A percentile compares a stretch with the other conserved stretches of the same genome.
These are phyloP conservation scores for Teunomyces lycoperdinae DNA, from an alignment of 805 yeast genomes.

Conservation along the genomic window DNA sequence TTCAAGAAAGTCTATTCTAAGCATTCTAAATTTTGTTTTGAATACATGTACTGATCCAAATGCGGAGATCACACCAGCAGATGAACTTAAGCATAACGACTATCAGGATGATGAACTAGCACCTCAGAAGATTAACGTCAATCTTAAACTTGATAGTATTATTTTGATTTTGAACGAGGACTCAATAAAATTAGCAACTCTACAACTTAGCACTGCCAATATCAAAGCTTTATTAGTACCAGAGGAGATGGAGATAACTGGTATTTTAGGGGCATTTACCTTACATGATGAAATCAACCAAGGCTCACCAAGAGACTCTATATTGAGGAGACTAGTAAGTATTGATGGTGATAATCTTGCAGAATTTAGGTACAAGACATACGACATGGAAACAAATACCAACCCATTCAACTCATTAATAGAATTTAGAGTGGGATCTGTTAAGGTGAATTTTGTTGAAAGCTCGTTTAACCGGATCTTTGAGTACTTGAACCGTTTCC, in stretches of 20 bases:
- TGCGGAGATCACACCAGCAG: constrained; percentile 64
- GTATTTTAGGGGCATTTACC: constrained; percentile 75
- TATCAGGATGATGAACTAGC: constrained; percentile 54
- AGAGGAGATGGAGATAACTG: constrained; percentile 68
- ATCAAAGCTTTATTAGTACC: constrained; percentile 66
- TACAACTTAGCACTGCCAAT: constrained; percentile 71
- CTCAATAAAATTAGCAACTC: constrained; percentile 74
- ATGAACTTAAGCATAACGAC: constrained; percentile 64
- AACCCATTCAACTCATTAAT: constrained; percentile 54
- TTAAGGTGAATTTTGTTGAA: constrained; percentile 76
- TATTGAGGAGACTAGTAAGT: constrained; percentile 61
- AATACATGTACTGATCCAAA: constrained; percentile 87
- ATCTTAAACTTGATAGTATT: constrained; percentile 68
- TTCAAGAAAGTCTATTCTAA: constrained; percentile 73
- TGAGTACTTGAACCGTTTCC: constrained; percentile 68
- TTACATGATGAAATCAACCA: constrained; percentile 74
- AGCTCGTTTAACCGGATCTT: constrained; percentile 69
- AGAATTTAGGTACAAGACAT: constrained; percentile 81
- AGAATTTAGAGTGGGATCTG: constrained; percentile 69
- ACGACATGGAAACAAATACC: constrained; percentile 49
- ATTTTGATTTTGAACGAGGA: constrained; percentile 78
- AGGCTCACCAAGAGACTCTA: constrained; percentile 56
- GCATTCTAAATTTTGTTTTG: constrained; percentile 74
- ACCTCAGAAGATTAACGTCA: constrained; percentile 73
- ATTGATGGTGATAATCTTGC: constrained; percentile 83